Evolutionary conservation across 2,329 filamentous ascomycete genomes (phyloP).

Genomic region (Verticillium zaregamsianum): DNA sequence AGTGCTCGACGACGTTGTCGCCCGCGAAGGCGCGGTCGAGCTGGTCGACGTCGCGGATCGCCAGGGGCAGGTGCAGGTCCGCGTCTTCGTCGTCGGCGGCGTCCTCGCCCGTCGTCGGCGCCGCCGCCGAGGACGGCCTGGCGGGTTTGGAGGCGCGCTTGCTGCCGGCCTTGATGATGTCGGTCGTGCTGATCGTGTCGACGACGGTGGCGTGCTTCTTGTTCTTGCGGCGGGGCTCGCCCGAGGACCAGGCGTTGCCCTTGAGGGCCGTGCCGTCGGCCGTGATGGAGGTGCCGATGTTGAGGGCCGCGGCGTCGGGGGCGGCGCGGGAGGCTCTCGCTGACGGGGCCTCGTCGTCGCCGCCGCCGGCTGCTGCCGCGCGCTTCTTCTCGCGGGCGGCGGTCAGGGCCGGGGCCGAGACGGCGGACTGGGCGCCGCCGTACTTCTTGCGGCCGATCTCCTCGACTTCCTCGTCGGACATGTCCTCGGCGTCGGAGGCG

Average conservation of each 20-base stretch:
- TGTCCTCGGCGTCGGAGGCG: conserved; percentile 53
- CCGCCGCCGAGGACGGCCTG: conserved; percentile 17
- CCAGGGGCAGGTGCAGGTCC: conserved; percentile 49
- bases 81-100: conserved; percentile 33
- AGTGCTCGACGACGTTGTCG: conserved; percentile 76
- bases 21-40: conserved; percentile 84
- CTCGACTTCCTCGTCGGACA: conserved; percentile 46
- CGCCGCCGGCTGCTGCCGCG: conserved; percentile 15
- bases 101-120: conserved; percentile 26
- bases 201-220: conserved; percentile 27
- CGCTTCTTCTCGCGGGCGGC: conserved; percentile 23
- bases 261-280: conserved; percentile 19
- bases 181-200: conserved; percentile 34
- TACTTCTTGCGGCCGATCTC: conserved; percentile 69
- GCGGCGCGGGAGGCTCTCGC: conserved; percentile 19
- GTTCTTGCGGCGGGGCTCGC: conserved; percentile 31
- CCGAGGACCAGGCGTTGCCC: conserved; percentile 37
- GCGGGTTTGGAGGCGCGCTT: conserved; percentile 18
- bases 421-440: conserved; percentile 41
- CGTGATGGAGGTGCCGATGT: conserved; percentile 16
- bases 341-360: conserved; percentile 12
- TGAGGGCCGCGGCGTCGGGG: conserved; percentile 15
- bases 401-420: conserved; percentile 24
- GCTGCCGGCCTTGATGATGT: conserved; percentile 22
- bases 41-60: conserved; percentile 60